A percentile compares a stretch with the other conserved stretches of the same genome.
Conservation (phyloP, 1,139 yeast species). For the Geotrichum bryndzae region DNA sequence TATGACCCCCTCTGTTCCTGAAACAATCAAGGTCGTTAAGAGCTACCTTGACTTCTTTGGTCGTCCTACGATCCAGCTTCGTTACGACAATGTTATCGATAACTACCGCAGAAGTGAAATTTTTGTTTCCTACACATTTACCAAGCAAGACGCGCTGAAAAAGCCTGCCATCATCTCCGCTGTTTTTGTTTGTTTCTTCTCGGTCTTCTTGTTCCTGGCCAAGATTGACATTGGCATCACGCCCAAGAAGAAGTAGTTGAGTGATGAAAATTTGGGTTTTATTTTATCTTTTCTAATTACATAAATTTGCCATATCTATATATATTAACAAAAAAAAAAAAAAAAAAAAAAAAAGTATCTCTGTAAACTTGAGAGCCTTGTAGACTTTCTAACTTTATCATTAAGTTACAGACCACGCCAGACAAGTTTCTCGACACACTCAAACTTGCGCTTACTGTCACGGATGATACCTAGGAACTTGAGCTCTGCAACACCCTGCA, state of each 20-base stretch:
- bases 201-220: conserved; percentile 49
- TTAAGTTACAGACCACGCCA: conserved; percentile 49
- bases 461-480: conserved; percentile 50
- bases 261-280: not conserved
- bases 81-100: conserved; percentile 61
- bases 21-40: conserved; percentile 37
- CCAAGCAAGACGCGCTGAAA: conserved; percentile 46
- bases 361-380: too few species aligned
- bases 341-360: too few species aligned
- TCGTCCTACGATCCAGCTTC: conserved; percentile 67
- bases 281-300: not conserved
- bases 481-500: conserved; percentile 53
- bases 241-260: conserved; percentile 2
- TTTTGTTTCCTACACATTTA: conserved; percentile 56
- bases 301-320: not conserved
- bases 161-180: conserved; percentile 67
- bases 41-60: conserved; percentile 75
- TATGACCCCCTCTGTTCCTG: conserved; percentile 30
- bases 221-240: conserved; percentile 36
- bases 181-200: conserved; percentile 57
- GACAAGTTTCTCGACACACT: conserved; percentile 49
- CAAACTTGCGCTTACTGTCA: conserved; percentile 45
- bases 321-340: not conserved
- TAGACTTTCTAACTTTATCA: too few species aligned
- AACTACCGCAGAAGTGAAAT: conserved; percentile 57